Percentiles rank a stretch among this genome's conserved stretches.
Evolutionary conservation across 441 rosid species (phyloP).

Genomic region (Adansonia gregorii): DNA sequence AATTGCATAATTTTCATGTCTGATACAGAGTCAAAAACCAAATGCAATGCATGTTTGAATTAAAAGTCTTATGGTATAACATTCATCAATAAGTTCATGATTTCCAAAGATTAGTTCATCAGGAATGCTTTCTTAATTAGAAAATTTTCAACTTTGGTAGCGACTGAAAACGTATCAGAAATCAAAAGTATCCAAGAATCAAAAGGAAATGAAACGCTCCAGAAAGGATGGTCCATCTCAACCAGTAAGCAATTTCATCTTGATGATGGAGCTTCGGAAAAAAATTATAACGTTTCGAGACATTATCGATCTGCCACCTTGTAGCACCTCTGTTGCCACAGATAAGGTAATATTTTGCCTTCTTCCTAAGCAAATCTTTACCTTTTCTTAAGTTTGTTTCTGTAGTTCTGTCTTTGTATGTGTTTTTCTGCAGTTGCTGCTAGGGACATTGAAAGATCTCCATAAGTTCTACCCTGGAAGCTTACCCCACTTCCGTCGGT

Average conservation of each 20-base stretch:
- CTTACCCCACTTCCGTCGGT: constrained; percentile 40
- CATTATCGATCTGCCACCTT: constrained; percentile 64
- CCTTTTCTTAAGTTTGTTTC: background rate
- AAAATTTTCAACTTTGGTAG: background rate
- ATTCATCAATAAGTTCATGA: background rate
- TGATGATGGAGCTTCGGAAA: constrained; percentile 73
- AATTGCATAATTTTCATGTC: background rate
- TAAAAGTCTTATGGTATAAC: background rate
- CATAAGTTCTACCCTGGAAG: constrained; percentile 67
- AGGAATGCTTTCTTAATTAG: too few relatives aligned
- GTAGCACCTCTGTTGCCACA: constrained; percentile 51
- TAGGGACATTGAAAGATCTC: constrained; percentile 73
- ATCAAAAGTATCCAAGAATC: constrained; percentile 11
- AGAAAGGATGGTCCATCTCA: constrained; percentile 43
- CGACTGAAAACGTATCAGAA: background rate
- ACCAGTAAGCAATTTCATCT: constrained; percentile 46
- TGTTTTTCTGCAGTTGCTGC: constrained; percentile 54
- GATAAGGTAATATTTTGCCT: constrained; percentile 43
- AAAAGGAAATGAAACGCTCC: constrained; percentile 35
- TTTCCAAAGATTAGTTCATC: background rate
- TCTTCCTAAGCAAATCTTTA: background rate
- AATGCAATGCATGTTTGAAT: background rate
- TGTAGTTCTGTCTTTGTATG: background rate
- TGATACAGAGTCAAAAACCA: background rate
- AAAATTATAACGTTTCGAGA: constrained; percentile 73